Conservation (phyloP, 202 grass and related monocot genomes). For the Hordeum pubiflorum region DNA sequence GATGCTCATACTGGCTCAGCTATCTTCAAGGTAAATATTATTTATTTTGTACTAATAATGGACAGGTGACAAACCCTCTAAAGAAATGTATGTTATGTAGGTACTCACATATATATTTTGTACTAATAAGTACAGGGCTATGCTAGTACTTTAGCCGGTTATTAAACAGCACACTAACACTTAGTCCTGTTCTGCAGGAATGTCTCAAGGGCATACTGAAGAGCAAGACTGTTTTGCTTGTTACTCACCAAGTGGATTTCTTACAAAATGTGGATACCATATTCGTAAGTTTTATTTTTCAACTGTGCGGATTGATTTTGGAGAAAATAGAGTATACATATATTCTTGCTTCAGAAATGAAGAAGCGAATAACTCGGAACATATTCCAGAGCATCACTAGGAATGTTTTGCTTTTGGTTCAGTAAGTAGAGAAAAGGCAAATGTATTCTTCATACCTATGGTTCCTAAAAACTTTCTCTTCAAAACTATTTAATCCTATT, state of each 20-base stretch:
- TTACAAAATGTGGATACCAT: conserved; percentile 45
- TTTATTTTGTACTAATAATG: neutral
- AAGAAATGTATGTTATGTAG: too few species aligned
- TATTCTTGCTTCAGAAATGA: neutral
- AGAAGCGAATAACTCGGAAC: neutral
- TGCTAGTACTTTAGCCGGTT: neutral
- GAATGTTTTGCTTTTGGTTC: neutral
- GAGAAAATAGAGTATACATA: neutral
- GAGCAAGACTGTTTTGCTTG: conserved; percentile 50
- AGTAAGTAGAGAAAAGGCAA: neutral
- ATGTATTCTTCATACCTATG: neutral
- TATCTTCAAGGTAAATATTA: conserved; percentile 42
- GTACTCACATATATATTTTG: too few species aligned
- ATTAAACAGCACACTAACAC: neutral
- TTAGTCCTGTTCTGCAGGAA: conserved; percentile 27
- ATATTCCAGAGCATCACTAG: neutral
- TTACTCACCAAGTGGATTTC: conserved; percentile 66
- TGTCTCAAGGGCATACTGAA: conserved; percentile 43
- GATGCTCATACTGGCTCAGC: conserved; percentile 63
- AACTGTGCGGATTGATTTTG: neutral
- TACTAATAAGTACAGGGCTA: neutral
- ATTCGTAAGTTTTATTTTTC: conserved; percentile 32
- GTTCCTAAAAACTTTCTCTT: neutral
- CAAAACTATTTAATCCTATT: neutral
- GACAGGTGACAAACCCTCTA: too few species aligned